These are phyloP conservation scores for Chrysanthemum seticuspe DNA, from an alignment of 129 eudicot species.

Conservation along the genomic window DNA sequence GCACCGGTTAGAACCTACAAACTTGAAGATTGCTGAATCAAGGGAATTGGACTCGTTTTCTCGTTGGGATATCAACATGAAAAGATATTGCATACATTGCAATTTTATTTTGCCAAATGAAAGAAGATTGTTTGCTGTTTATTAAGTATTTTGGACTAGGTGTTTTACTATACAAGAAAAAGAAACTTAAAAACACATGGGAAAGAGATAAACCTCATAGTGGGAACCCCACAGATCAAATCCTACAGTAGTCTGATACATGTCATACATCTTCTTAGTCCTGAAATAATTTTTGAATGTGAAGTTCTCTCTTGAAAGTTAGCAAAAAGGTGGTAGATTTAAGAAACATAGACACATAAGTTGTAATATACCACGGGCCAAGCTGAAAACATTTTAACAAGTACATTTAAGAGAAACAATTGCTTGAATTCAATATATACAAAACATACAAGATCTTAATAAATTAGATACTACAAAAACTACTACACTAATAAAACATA, in stretches of 20 bases:
- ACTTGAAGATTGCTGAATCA: too few relatives aligned
- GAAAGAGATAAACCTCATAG: conserved; percentile 47
- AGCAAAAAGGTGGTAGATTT: conserved; percentile 4
- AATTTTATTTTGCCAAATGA: too few relatives aligned
- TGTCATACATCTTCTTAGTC: conserved; percentile 64
- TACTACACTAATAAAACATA: neutral
- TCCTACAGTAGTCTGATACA: conserved; percentile 57
- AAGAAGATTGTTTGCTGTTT: too few relatives aligned
- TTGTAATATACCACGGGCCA: neutral
- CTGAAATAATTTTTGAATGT: conserved; percentile 26
- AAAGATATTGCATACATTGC: too few relatives aligned
- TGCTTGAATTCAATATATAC: neutral
- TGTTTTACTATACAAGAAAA: neutral
- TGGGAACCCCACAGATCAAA: conserved; percentile 77
- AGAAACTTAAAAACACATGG: neutral
- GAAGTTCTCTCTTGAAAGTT: neutral
- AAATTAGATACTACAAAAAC: too few relatives aligned
- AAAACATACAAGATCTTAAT: too few relatives aligned
- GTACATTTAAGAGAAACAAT: neutral
- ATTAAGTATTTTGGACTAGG: too few relatives aligned
- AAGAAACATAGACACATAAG: neutral
- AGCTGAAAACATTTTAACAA: too few relatives aligned
- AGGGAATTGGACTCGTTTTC: too few relatives aligned
- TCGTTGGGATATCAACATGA: too few relatives aligned
- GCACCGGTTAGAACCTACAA: too few relatives aligned